Conservation (phyloP, 1,284 basidiomycete species). For the Ceratobasidium sp. region DNA sequence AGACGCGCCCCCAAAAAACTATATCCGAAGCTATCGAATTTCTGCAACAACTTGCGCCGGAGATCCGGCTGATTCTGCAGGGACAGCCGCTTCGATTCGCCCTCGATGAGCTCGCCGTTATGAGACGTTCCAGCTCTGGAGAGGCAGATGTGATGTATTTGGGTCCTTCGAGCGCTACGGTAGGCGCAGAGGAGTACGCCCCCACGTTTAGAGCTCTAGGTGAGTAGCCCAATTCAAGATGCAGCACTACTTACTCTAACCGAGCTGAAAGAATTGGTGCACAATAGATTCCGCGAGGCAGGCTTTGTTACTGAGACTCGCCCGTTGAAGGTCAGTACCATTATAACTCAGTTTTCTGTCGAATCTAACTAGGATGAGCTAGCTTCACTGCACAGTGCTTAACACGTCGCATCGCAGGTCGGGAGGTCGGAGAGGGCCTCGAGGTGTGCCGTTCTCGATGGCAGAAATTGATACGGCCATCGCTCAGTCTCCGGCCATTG, state of each 20-base stretch:
- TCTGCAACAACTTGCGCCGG: conserved; percentile 11
- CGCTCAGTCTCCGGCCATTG: not conserved
- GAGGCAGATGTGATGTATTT: conserved; percentile 40
- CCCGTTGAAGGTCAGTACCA: conserved; percentile 20
- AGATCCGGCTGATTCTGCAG: not conserved
- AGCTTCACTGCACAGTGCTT: conserved; percentile 25
- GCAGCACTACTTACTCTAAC: not conserved
- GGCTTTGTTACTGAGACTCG: conserved; percentile 18
- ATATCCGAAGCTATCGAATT: conserved; percentile 5
- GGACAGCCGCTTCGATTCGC: conserved; percentile 13
- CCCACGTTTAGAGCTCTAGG: conserved; percentile 3
- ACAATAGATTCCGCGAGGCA: conserved; percentile 13
- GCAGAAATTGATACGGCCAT: conserved; percentile 19
- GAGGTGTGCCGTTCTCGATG: conserved; percentile 20
- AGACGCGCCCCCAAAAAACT: not conserved
- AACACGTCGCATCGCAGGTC: conserved; percentile 31
- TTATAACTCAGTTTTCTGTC: not conserved
- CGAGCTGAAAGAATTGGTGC: not conserved
- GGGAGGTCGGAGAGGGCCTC: not conserved
- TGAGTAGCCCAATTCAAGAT: not conserved
- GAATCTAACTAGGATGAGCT: not conserved
- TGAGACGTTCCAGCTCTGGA: conserved; percentile 10
- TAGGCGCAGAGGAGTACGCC: not conserved
- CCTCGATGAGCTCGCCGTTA: conserved; percentile 21
- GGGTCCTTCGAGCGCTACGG: not conserved